Evolutionary conservation across 495 filamentous ascomycete genomes (phyloP).

Genomic region (Diplogelasinospora grovesii): DNA sequence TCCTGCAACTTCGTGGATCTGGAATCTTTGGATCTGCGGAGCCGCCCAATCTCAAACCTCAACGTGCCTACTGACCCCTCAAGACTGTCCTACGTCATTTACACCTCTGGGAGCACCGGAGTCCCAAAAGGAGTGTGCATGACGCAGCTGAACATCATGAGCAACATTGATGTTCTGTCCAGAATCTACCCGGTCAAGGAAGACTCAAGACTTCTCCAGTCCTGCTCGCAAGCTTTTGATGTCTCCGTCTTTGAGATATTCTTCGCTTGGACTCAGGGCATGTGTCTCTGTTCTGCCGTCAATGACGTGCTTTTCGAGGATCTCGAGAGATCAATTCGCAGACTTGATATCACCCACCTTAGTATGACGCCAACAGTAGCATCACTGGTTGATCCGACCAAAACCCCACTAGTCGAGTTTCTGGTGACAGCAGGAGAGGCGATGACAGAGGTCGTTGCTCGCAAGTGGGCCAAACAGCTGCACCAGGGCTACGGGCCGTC

Average conservation of each 20-base stretch:
- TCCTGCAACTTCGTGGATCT: conserved; percentile 30
- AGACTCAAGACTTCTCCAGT: conserved; percentile 55
- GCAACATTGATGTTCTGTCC: conserved; percentile 56
- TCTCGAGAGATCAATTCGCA: conserved; percentile 51
- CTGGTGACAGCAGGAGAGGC: conserved; percentile 66
- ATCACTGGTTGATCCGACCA: conserved; percentile 52
- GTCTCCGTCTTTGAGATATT: conserved; percentile 79
- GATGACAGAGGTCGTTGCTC: conserved; percentile 58
- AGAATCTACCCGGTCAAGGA: conserved; percentile 49
- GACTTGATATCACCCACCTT: conserved; percentile 61
- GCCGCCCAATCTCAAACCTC: conserved; percentile 22
- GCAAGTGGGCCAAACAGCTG: conserved; percentile 58
- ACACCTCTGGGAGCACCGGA: conserved; percentile 61
- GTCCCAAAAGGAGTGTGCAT: conserved; percentile 64
- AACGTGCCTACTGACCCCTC: conserved; percentile 28
- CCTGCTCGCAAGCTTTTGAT: conserved; percentile 68
- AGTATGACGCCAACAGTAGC: conserved; percentile 75
- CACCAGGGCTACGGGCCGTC: conserved; percentile 69
- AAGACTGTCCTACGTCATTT: conserved; percentile 52
- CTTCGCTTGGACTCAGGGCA: conserved; percentile 66
- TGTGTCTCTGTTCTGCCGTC: conserved; percentile 61
- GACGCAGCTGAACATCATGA: conserved; percentile 59
- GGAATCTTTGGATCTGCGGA: conserved; percentile 20
- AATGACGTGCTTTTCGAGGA: conserved; percentile 61
- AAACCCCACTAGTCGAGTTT: conserved; percentile 58